Base-by-base conservation (phyloP, 345 rosid species). In the Melastoma malabathricum region DNA sequence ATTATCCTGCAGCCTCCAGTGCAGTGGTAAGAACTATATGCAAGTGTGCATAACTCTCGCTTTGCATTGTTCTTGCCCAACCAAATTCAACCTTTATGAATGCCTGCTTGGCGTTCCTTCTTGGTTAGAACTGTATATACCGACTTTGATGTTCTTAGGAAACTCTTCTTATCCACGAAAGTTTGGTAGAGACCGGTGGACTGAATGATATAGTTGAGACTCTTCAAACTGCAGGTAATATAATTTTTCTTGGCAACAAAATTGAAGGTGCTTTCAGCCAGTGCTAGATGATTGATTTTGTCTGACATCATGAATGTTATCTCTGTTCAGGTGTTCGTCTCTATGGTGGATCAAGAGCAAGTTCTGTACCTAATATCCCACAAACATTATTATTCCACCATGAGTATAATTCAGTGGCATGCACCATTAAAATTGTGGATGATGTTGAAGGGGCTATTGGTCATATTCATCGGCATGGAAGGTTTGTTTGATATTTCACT, bases 1-100 rank as follows among this genome's bases (percentile, higher is more conserved):
- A 93, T 70, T 93, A 93, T 64, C 97, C 99, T 45, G 95, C 99
- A 59, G 95, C 95, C 23, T 93, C 95, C 64, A 93, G 88, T 58
- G 94, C 99, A 46, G 81, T 88, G 99, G 99, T 93, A 77, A 69
- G 59, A 20, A 23, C 38, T 8, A 20, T 13, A 38, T 1, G 25
- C 25, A 22, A 22, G 25, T 4, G 25, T 22, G 25, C 25, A 4
- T 22, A 22, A 22, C 4, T 22, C 47, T 18, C 12, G 38, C 56
- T 34, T 61, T 16, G 44, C 25, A 18, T 13, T 20, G 54, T 48
- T 14, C 48, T n/a, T 8, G 44, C 61, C 19, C 29, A 41, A 38
- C 31, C 18, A 17, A 18, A 43, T 12, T 20, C 16, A 4, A 38
- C 43, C 57, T 20, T 22, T 23, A 12, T 43, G 47, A 25, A 14